Percentiles rank a stretch among this genome's conserved stretches.
phyloP scores from a whole-genome alignment of 140 eudicot species.

The Senecio squalidus region DNA sequence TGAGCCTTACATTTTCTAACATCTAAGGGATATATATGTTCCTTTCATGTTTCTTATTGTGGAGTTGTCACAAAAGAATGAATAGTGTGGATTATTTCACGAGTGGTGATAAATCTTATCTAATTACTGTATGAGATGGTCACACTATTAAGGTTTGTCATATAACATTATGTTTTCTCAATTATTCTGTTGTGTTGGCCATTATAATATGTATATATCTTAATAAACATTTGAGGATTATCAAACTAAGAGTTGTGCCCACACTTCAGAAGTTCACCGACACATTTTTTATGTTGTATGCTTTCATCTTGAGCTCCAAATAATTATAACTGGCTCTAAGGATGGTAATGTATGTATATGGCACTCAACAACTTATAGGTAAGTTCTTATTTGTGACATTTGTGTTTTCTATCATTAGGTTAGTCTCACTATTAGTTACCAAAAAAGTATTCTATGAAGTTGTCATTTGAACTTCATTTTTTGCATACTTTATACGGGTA shows the following conservation, averaged over 20 bases:
- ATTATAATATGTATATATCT: not conserved
- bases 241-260: slow-evolving; percentile 67
- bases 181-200: not conserved
- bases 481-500: too few species aligned
- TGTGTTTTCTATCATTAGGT: not conserved
- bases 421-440: too few species aligned
- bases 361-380: slow-evolving; percentile 77
- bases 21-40: slow-evolving; percentile 5
- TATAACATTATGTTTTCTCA: not conserved
- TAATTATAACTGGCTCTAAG: slow-evolving; percentile 78
- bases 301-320: slow-evolving; percentile 81
- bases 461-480: too few species aligned
- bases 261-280: slow-evolving; percentile 79
- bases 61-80: slow-evolving; percentile 79
- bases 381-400: not conserved
- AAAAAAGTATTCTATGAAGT: not conserved
- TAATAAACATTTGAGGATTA: slow-evolving; percentile 43
- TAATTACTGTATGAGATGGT: too few species aligned
- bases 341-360: slow-evolving; percentile 82
- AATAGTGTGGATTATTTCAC: too few species aligned
- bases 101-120: too few species aligned
- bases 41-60: slow-evolving; percentile 12
- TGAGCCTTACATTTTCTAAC: not conserved
- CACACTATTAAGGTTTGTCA: slow-evolving; percentile 59
- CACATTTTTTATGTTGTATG: slow-evolving; percentile 77